Percentiles rank a stretch among this genome's conserved stretches.
These are phyloP conservation scores for Lycium barbarum DNA, from an alignment of 257 asterid species.

Conservation along the genomic window DNA sequence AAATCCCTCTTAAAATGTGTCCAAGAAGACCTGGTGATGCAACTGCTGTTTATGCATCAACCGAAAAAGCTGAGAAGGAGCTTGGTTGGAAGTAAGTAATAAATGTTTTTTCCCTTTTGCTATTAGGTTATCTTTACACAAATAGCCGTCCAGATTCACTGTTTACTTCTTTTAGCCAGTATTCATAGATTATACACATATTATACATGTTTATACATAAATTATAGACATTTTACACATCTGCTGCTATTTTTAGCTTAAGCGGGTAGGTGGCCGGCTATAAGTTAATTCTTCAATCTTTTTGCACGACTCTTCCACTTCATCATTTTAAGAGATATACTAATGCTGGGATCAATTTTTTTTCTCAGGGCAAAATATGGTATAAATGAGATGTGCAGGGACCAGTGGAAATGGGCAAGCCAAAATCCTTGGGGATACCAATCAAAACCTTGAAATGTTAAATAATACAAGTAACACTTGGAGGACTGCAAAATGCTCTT, in stretches of 20 bases:
- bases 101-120: not conserved
- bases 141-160: no score
- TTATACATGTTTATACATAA: no score
- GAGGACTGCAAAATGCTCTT: not conserved
- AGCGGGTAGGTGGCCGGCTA: no score
- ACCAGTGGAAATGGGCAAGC: constrained; percentile 98
- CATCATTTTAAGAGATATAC: not conserved
- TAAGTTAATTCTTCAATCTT: not conserved
- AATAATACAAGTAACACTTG: constrained; percentile 7
- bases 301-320: not conserved
- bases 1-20: constrained; percentile 78
- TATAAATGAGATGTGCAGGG: constrained; percentile 90
- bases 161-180: no score
- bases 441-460: constrained; percentile 42
- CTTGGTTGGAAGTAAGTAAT: constrained; percentile 92
- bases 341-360: not conserved
- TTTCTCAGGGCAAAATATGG: constrained; percentile 84
- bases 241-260: no score
- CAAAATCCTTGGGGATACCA: constrained; percentile 81
- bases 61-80: constrained; percentile 75
- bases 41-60: constrained; percentile 91
- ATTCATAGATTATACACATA: no score
- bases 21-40: constrained; percentile 95
- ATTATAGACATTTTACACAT: no score
- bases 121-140: no score